Evolutionary conservation across 371 early-diverging fungal species (phyloP), one percentile per base, ranked within the genome.

Genomic region (Blakeslea trispora): DNA sequence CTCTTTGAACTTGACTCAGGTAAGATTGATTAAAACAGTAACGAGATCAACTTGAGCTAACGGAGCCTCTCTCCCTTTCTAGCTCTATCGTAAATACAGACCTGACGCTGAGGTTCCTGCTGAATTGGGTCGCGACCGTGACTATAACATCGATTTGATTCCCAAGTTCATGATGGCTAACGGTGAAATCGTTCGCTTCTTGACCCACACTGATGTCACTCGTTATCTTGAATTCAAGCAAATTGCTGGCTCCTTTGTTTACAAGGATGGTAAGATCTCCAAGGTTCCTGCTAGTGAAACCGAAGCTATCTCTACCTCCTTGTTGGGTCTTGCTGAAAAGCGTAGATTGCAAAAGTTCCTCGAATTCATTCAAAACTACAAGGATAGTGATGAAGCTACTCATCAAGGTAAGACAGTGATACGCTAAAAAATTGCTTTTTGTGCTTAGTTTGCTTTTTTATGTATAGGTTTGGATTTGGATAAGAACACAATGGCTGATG

Each of bases 151-250:
- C 41, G 99, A 99, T 72, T 77, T 99, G 68, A 95, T 99, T 46
- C 99, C 99, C 68, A 99, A 99, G 85, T 97, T 99, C 74, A 93
- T 99, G 84, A 96, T 99, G 94, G 98, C 97, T 49, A 96, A 94
- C 63, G 97, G 93, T 49, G 91, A 93, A 63, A 82, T 97, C 49
- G 91, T 92, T 61, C 87, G 87, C 50, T 90, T 92, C 61, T 78
- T 93, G 61, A 87, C 86, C 53, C 94, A 98, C 74, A 94, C 99
- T 45, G 95, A 99, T 68, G 97, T 99, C 40, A 94, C 98, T 23
- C 91, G 97, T 53, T 97, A 99, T 78, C 82, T 99, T 37, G 97
- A 97, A 70, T 99, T 99, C 84, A 90, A 92, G 73, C 92, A 95
- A 69, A 95, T 99, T 56, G 83, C 91, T 23, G 99, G 98, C 8